A percentile compares a stretch with the other conserved stretches of the same genome.
These are phyloP conservation scores for Kwoniella sp. DNA, from an alignment of 768 basidiomycete genomes.

Conservation along the genomic window DNA sequence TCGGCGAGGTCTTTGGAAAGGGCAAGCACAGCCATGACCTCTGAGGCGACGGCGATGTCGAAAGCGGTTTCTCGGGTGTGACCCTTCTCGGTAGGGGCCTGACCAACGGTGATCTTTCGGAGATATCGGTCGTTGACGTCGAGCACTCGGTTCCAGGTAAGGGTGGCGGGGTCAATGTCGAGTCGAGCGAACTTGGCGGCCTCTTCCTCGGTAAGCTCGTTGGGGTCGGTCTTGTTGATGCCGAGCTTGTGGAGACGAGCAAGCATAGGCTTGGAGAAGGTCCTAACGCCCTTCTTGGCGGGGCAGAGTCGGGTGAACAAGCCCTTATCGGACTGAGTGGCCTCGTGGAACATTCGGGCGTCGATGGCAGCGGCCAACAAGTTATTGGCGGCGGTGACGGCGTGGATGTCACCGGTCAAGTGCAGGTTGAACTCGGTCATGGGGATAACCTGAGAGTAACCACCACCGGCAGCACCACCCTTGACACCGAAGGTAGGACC, in stretches of 20 bases:
- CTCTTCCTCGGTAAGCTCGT: constrained; percentile 90
- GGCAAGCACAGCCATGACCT: constrained; percentile 97
- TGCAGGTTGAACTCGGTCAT: constrained; percentile 98
- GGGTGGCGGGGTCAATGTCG: constrained; percentile 84
- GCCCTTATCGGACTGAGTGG: constrained; percentile 91
- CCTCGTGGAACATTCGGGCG: constrained; percentile 96
- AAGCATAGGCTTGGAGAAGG: constrained; percentile 94
- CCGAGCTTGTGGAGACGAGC: constrained; percentile 93
- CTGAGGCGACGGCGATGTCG: constrained; percentile 95
- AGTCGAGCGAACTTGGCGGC: constrained; percentile 85
- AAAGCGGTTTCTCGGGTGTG: constrained; percentile 87
- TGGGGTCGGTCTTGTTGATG: constrained; percentile 89
- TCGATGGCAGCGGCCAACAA: constrained; percentile 93
- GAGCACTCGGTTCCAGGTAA: constrained; percentile 95
- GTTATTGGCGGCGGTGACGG: constrained; percentile 96
- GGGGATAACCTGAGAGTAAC: constrained; percentile 97
- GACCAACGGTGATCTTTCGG: constrained; percentile 90
- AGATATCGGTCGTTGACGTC: constrained; percentile 97
- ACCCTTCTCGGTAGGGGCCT: constrained; percentile 83
- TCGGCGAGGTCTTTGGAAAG: constrained; percentile 83
- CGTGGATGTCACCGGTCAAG: constrained; percentile 84
- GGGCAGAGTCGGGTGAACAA: constrained; percentile 91
- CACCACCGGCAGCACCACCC: constrained; percentile 96
- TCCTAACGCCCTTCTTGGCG: constrained; percentile 87
- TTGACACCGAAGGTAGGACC: constrained; percentile 99